These are phyloP conservation scores for Cystofilobasidium macerans DNA, from an alignment of 768 basidiomycete genomes.

Conservation along the genomic window DNA sequence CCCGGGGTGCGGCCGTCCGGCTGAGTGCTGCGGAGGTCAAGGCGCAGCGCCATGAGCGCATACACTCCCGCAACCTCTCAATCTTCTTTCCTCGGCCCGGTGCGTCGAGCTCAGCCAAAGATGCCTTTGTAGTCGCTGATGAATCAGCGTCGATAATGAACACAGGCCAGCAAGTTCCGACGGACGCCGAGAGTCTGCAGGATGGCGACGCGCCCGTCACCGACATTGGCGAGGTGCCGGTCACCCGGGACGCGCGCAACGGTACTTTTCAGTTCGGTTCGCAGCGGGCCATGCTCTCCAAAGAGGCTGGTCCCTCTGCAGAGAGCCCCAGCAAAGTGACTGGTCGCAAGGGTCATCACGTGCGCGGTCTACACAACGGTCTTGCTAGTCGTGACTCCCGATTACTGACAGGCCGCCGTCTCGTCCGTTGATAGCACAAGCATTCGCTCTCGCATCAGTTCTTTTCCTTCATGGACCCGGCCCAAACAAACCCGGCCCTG, in stretches of 20 bases:
- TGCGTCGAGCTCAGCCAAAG: conserved; percentile 29
- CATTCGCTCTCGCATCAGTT: conserved; percentile 90
- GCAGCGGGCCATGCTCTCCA: conserved; percentile 50
- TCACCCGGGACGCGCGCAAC: conserved; percentile 28
- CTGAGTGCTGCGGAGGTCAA: conserved; percentile 21
- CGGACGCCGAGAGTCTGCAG: conserved; percentile 39
- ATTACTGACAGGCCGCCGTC: not conserved
- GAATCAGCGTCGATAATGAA: conserved; percentile 54
- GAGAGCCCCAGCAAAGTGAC: conserved; percentile 25
- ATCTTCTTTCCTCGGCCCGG: conserved; percentile 82
- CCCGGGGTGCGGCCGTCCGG: conserved; percentile 20
- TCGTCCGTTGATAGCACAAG: conserved; percentile 55
- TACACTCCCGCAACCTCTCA: conserved; percentile 85
- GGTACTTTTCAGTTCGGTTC: conserved; percentile 46
- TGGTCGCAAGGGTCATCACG: conserved; percentile 37
- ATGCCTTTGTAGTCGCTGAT: conserved; percentile 49
- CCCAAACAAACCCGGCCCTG: conserved; percentile 37
- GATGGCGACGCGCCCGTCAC: conserved; percentile 41
- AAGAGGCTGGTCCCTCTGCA: conserved; percentile 7
- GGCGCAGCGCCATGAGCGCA: conserved; percentile 48
- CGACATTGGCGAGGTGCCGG: conserved; percentile 32
- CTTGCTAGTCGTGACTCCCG: not conserved
- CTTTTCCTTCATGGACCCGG: conserved; percentile 88
- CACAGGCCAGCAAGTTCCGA: conserved; percentile 35
- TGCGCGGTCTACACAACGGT: no score